A percentile compares a stretch with the other conserved stretches of the same genome.
phyloP scores from a whole-genome alignment of 2,329 filamentous ascomycete genomes.

The Colletotrichum filicis region DNA sequence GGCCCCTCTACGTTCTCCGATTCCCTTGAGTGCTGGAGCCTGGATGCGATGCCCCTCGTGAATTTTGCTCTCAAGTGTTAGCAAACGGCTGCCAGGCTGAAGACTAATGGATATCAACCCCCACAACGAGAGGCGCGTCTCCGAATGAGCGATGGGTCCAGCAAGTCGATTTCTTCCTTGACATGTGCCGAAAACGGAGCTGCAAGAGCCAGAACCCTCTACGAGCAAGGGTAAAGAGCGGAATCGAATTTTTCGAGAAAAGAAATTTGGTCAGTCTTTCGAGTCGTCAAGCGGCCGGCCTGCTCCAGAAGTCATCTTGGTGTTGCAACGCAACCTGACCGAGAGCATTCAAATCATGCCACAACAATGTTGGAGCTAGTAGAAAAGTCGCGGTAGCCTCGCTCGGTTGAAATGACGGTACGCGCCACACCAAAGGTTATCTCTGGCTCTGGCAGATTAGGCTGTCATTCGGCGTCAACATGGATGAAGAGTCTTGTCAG shows the following conservation, averaged over 20 bases:
- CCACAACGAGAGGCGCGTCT: conserved; percentile 21
- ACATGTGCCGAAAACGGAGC: conserved; percentile 33
- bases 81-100: conserved; percentile 20
- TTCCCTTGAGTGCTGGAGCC: conserved; percentile 2
- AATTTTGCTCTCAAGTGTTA: conserved; percentile 18
- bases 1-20: neutral
- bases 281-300: neutral
- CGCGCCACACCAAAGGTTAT: conserved; percentile 2
- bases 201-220: conserved; percentile 11
- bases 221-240: neutral
- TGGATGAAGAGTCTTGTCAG: conserved; percentile 23
- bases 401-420: neutral
- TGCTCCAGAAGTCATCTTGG: neutral
- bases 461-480: neutral
- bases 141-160: conserved; percentile 21
- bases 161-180: conserved; percentile 21
- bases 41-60: conserved; percentile 5
- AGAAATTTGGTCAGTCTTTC: neutral
- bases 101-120: conserved; percentile 22
- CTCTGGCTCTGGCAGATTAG: conserved; percentile 6
- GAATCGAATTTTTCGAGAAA: neutral
- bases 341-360: neutral
- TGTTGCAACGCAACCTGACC: neutral
- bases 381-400: neutral
- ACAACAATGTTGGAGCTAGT: neutral